Evolutionary conservation across 352 stramenopile genomes (phyloP).

Genomic region (Plasmopara viticola): DNA sequence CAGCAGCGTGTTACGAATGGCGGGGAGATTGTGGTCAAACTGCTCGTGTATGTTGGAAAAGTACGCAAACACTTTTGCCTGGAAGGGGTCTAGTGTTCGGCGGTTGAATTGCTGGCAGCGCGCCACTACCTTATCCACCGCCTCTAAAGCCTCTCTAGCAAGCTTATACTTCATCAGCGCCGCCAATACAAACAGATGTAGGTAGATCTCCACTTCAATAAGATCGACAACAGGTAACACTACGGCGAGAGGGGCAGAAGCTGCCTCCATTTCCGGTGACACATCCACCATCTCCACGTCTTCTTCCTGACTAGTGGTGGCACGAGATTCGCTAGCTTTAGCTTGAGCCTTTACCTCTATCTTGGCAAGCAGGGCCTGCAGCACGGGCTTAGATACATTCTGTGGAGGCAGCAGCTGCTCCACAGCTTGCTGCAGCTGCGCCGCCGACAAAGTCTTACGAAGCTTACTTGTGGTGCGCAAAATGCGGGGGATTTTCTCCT

Average conservation of each 20-base stretch:
- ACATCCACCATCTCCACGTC: conserved; percentile 62
- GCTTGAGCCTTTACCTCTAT: conserved; percentile 35
- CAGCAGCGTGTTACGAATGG: conserved; percentile 65
- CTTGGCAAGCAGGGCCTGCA: conserved; percentile 48
- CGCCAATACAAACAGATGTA: conserved; percentile 72
- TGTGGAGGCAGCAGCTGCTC: conserved; percentile 51
- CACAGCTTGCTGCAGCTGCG: conserved; percentile 55
- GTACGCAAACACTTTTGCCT: conserved; percentile 75
- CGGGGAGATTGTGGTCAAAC: conserved; percentile 46
- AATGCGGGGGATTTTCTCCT: conserved; percentile 79
- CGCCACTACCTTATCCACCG: conserved; percentile 42
- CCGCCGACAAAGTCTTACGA: conserved; percentile 64
- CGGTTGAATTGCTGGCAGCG: conserved; percentile 77
- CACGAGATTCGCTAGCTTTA: conserved; percentile 5
- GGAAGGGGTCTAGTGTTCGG: conserved; percentile 70
- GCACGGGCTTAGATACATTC: conserved; percentile 48
- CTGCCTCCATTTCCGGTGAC: conserved; percentile 25
- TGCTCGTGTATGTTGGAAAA: conserved; percentile 71
- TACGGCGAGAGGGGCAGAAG: conserved; percentile 12
- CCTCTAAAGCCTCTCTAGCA: conserved; percentile 43
- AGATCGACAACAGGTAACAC: conserved; percentile 55
- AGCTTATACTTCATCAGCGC: conserved; percentile 70
- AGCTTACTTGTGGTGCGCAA: conserved; percentile 75
- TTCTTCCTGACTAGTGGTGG: conserved; percentile 12
- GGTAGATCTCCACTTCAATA: conserved; percentile 83